A percentile compares a stretch with the other conserved stretches of the same genome.
Evolutionary conservation across 805 yeast species (phyloP).

Genomic region (Blastobotrys muscicola): DNA sequence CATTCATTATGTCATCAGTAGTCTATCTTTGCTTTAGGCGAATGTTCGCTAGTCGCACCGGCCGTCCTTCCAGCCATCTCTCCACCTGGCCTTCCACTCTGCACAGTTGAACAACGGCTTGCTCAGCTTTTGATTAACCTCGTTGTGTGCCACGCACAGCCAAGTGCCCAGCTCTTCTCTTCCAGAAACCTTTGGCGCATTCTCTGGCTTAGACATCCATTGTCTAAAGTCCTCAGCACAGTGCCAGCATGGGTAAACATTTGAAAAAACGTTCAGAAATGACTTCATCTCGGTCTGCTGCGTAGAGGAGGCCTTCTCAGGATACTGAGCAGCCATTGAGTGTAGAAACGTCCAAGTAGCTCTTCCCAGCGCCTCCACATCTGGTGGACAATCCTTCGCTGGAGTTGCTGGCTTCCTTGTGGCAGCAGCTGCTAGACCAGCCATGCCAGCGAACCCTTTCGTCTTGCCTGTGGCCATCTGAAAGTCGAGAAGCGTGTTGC

Average conservation of each 20-base stretch:
- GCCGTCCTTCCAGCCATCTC: conserved; percentile 80
- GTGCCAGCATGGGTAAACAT: conserved; percentile 86
- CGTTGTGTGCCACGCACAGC: conserved; percentile 94
- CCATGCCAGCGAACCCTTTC: conserved; percentile 21
- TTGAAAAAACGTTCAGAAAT: conserved; percentile 62
- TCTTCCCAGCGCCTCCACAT: conserved; percentile 67
- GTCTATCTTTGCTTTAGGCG: not conserved
- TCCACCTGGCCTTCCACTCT: conserved; percentile 91
- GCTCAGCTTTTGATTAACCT: conserved; percentile 78
- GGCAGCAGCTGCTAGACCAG: conserved; percentile 14
- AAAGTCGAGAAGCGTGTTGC: conserved; percentile 77
- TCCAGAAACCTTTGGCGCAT: conserved; percentile 31
- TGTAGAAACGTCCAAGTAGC: conserved; percentile 92
- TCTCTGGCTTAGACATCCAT: conserved; percentile 43
- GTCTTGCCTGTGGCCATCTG: conserved; percentile 41
- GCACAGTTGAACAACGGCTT: conserved; percentile 81
- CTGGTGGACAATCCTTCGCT: conserved; percentile 64
- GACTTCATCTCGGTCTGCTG: conserved; percentile 65
- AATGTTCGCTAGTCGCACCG: conserved; percentile 36
- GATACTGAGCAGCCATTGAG: conserved; percentile 82
- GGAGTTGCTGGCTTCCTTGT: conserved; percentile 13
- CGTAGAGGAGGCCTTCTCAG: conserved; percentile 48
- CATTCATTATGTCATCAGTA: conserved; percentile 1
- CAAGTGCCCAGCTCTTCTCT: conserved; percentile 80
- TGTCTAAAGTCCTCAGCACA: conserved; percentile 78